A percentile compares a stretch with the other conserved stretches of the same genome.
phyloP scores from a whole-genome alignment of 805 yeast genomes.

The Brettanomyces sp. region DNA sequence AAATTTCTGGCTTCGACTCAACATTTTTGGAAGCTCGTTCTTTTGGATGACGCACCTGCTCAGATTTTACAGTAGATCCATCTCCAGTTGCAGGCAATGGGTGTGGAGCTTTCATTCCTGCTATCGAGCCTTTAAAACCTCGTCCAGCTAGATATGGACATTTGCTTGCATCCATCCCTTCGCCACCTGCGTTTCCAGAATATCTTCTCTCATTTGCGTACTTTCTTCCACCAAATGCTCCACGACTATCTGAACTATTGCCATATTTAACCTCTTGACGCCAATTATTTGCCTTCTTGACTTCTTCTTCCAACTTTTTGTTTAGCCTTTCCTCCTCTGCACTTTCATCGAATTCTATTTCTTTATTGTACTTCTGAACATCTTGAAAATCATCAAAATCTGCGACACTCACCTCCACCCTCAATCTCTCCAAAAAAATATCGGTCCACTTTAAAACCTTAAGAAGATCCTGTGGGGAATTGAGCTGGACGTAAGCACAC shows the following conservation, averaged over 20 bases:
- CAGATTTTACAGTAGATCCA: not conserved
- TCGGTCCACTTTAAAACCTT: constrained; percentile 59
- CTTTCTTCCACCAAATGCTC: not conserved
- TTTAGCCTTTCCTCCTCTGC: constrained; percentile 2
- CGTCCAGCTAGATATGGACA: constrained; percentile 64
- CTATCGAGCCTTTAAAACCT: constrained; percentile 47
- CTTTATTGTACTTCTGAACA: constrained; percentile 21
- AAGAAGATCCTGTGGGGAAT: constrained; percentile 39
- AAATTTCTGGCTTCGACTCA: not conserved
- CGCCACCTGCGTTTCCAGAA: not conserved
- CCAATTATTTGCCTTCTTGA: not conserved
- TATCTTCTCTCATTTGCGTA: not conserved
- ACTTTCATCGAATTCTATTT: constrained; percentile 18
- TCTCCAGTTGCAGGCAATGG: constrained; percentile 4
- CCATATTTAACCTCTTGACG: not conserved
- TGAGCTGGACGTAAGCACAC: constrained; percentile 56
- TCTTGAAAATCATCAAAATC: constrained; percentile 30
- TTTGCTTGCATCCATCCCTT: constrained; percentile 26
- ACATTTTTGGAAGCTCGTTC: too few relatives aligned
- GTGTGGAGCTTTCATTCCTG: constrained; percentile 74
- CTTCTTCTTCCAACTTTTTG: constrained; percentile 2
- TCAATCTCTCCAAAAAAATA: constrained; percentile 29
- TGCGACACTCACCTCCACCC: constrained; percentile 27
- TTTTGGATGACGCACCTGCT: not conserved
- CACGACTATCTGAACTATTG: not conserved